Evolutionary conservation across 2,329 filamentous ascomycete species (phyloP).

Genomic region (Cyclaneusma minus): DNA sequence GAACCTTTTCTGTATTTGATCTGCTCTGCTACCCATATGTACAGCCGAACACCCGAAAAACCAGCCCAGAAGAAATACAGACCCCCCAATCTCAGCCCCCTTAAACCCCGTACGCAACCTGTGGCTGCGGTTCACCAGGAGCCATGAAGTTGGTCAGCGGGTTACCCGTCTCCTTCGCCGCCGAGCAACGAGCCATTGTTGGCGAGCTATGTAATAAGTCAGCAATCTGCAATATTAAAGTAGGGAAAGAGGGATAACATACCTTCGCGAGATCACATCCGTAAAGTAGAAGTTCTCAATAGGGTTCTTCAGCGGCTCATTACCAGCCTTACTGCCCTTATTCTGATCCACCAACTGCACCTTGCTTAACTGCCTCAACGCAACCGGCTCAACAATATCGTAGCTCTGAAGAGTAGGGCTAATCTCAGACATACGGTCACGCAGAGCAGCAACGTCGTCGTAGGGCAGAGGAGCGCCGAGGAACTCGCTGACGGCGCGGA

Average conservation of each 20-base stretch:
- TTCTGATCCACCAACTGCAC: conserved; percentile 94
- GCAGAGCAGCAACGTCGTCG: conserved; percentile 76
- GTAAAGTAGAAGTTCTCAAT: conserved; percentile 98
- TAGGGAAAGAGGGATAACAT: conserved; percentile 20
- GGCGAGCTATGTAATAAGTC: conserved; percentile 49
- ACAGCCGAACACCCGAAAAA: conserved; percentile 17
- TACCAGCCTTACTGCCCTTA: conserved; percentile 64
- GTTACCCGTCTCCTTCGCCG: conserved; percentile 72
- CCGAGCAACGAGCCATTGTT: conserved; percentile 95
- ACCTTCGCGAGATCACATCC: conserved; percentile 92
- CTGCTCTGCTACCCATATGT: conserved; percentile 17
- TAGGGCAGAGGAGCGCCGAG: conserved; percentile 77
- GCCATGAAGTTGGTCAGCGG: conserved; percentile 69
- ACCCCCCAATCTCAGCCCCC: conserved; percentile 13
- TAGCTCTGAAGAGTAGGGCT: conserved; percentile 80
- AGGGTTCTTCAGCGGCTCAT: conserved; percentile 63
- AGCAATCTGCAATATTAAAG: conserved; percentile 4
- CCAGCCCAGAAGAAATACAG: conserved; percentile 9
- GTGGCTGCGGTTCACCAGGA: conserved; percentile 33
- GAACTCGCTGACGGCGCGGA: conserved; percentile 85
- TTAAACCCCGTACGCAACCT: conserved; percentile 17
- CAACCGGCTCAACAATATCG: conserved; percentile 74
- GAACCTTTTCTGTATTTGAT: conserved; percentile 15
- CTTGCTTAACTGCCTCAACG: conserved; percentile 65
- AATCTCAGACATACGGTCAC: conserved; percentile 91